phyloP scores from a whole-genome alignment of 2,329 filamentous ascomycete genomes.

The Aschersonia sp. region DNA sequence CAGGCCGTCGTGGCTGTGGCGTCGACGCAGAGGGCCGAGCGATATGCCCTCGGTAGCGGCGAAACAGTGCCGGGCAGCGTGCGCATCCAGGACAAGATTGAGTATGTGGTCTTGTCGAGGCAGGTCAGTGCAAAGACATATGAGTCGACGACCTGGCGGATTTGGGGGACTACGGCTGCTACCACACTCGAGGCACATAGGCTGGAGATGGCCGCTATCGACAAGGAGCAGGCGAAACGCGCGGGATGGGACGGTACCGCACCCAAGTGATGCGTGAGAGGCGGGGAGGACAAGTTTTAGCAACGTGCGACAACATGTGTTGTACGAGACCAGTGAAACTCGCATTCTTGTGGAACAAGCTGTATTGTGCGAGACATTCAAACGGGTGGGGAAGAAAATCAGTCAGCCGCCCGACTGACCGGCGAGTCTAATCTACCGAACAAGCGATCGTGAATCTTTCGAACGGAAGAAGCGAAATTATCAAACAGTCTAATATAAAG shows the following conservation, averaged over 20 bases:
- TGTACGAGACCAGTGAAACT: no score
- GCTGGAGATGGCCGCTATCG: constrained; percentile 19
- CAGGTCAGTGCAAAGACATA: constrained; percentile 29
- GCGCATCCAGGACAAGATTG: constrained; percentile 38
- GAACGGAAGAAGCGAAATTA: no score
- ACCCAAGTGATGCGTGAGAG: background rate
- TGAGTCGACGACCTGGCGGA: constrained; percentile 38
- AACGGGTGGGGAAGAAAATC: no score
- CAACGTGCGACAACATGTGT: no score
- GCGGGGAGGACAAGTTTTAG: no score
- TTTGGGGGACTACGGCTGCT: constrained; percentile 49
- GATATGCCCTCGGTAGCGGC: constrained; percentile 21
- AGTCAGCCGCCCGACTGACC: no score
- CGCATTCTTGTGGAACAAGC: no score
- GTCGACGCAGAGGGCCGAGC: constrained; percentile 38
- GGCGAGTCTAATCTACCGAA: no score
- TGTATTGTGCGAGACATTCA: no score
- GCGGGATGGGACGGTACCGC: constrained; percentile 15
- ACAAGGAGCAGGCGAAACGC: constrained; percentile 17
- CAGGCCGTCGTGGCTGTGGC: constrained; percentile 46
- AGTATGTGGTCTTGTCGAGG: constrained; percentile 50
- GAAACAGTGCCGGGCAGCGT: constrained; percentile 29
- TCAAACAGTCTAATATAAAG: no score
- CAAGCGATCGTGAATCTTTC: no score
- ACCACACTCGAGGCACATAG: constrained; percentile 30